Evolutionary conservation across 371 early-diverging fungal genomes (phyloP).

Genomic region (Vairimorpha necatrix): DNA sequence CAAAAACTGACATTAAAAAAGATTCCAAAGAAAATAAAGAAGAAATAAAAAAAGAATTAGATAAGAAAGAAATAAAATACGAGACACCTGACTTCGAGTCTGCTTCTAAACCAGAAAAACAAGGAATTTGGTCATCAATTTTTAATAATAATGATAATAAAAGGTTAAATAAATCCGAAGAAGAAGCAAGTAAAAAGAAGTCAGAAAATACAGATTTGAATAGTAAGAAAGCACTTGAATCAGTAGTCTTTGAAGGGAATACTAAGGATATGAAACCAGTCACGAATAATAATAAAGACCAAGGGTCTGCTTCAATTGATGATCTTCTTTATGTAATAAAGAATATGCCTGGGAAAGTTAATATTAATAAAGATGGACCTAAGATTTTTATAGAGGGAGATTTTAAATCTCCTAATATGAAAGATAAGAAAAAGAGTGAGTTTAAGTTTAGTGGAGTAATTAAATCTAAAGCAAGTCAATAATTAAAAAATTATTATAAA

Average conservation of each 20-base stretch:
- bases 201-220: not conserved
- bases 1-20: not conserved
- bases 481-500: not conserved
- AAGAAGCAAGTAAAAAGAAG: not conserved
- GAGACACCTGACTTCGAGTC: not conserved
- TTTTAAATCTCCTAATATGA: conserved; percentile 35
- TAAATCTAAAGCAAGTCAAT: not conserved
- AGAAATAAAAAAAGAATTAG: not conserved
- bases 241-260: not conserved
- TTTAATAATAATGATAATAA: not conserved
- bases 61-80: conserved; percentile 14
- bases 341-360: conserved; percentile 43
- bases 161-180: not conserved
- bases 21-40: conserved; percentile 9
- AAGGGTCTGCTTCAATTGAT: conserved; percentile 11
- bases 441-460: conserved; percentile 45
- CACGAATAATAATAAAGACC: not conserved
- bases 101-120: not conserved
- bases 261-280: conserved; percentile 1
- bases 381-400: conserved; percentile 46
- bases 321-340: conserved; percentile 50
- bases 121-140: not conserved
- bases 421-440: conserved; percentile 23
- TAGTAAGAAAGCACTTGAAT: not conserved
- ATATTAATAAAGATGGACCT: conserved; percentile 8